Evolutionary conservation across 306 rosid species (phyloP).

Genomic region (Acacia confusa): DNA sequence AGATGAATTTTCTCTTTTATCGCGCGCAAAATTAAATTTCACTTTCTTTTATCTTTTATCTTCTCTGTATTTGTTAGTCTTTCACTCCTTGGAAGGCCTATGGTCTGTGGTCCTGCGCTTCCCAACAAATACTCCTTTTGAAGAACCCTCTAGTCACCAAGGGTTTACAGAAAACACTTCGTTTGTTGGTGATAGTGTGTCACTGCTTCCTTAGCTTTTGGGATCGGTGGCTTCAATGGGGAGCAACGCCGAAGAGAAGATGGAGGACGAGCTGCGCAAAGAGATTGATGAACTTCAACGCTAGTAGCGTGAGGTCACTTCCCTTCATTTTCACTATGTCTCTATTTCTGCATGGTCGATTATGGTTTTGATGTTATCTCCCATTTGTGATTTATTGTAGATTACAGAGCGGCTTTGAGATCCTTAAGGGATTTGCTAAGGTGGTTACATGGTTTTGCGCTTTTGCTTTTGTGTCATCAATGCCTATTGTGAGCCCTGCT

Average conservation of each 20-base stretch:
- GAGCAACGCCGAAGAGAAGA: slow-evolving; percentile 63
- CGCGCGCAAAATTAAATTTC: no score
- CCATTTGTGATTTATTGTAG: not conserved
- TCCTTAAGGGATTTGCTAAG: slow-evolving; percentile 90
- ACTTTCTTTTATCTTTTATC: not conserved
- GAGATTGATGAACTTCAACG: slow-evolving; percentile 97
- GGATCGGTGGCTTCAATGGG: slow-evolving; percentile 40
- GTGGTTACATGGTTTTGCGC: slow-evolving; percentile 61
- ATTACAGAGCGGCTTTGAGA: slow-evolving; percentile 66
- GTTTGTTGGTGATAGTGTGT: not conserved
- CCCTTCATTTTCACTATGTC: not conserved
- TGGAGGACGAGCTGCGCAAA: slow-evolving; percentile 77
- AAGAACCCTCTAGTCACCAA: not conserved
- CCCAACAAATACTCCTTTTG: not conserved
- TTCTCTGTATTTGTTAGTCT: slow-evolving; percentile 59
- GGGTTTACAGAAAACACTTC: not conserved
- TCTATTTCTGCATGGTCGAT: not conserved
- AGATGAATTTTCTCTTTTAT: no score
- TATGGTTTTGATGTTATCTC: not conserved
- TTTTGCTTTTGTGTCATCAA: slow-evolving; percentile 24
- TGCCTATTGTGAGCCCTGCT: slow-evolving; percentile 6
- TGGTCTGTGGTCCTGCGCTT: slow-evolving; percentile 52
- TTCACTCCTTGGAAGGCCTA: slow-evolving; percentile 63
- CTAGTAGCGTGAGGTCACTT: slow-evolving; percentile 83
- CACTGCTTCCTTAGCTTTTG: not conserved